Percentiles rank a stretch among this genome's conserved stretches.
phyloP scores from a whole-genome alignment of 75 land plant species.

The Sequoia sempervirens region DNA sequence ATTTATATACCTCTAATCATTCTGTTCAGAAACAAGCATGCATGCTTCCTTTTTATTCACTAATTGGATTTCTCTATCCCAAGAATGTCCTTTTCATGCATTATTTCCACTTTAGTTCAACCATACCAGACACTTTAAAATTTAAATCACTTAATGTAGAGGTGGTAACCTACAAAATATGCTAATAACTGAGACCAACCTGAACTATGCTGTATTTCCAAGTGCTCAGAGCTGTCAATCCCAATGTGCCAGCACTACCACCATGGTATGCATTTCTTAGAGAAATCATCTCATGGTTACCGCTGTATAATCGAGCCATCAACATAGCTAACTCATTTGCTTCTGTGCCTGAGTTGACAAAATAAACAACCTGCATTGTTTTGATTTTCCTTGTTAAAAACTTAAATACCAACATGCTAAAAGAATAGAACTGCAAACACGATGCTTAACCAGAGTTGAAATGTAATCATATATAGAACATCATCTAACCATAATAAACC shows the following conservation, averaged over 20 bases:
- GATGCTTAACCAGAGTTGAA: background rate
- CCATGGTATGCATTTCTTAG: slow-evolving; percentile 97
- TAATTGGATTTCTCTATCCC: background rate
- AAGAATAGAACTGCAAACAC: background rate
- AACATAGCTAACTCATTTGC: slow-evolving; percentile 95
- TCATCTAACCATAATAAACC: background rate
- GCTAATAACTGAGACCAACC: slow-evolving; percentile 33
- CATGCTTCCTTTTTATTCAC: background rate
- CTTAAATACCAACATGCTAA: background rate
- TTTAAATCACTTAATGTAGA: background rate
- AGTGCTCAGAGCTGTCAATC: slow-evolving; percentile 79
- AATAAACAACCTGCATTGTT: slow-evolving; percentile 82
- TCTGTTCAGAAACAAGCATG: background rate
- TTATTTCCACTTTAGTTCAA: background rate
- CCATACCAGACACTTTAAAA: background rate
- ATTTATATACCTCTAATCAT: background rate
- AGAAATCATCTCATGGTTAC: slow-evolving; percentile 76
- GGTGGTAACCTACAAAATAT: background rate
- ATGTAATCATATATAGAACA: background rate
- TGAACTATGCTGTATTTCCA: slow-evolving; percentile 93
- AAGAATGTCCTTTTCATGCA: background rate
- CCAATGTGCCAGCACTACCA: slow-evolving; percentile 84
- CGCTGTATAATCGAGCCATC: slow-evolving; percentile 88
- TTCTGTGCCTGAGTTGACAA: slow-evolving; percentile 94
- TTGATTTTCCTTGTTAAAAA: background rate